These are phyloP conservation scores for Trichosporon coremiiforme DNA, from an alignment of 1,284 basidiomycete species.

Conservation along the genomic window DNA sequence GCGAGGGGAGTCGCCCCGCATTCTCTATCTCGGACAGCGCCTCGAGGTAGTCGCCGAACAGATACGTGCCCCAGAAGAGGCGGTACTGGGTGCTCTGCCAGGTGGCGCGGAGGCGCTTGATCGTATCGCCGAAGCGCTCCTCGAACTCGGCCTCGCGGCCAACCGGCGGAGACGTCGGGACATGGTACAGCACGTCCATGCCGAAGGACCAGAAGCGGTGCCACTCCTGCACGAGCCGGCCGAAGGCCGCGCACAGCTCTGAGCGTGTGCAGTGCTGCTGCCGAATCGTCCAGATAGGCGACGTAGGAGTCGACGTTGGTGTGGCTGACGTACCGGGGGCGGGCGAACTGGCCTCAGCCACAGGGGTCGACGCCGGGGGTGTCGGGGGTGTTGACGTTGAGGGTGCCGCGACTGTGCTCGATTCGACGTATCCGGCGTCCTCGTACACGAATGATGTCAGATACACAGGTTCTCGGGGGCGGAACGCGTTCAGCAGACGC, in stretches of 20 bases:
- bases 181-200: background rate
- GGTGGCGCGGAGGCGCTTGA: background rate
- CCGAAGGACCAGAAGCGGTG: conserved; percentile 7
- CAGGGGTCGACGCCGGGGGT: no score
- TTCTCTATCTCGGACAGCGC: background rate
- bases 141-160: background rate
- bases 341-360: no score
- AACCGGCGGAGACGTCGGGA: background rate
- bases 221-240: background rate
- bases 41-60: conserved; percentile 4
- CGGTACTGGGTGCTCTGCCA: background rate
- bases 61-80: conserved; percentile 7
- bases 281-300: background rate
- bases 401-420: background rate
- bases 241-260: background rate
- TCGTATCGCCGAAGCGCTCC: background rate
- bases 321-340: background rate
- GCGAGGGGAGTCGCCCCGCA: background rate
- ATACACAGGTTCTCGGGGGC: background rate
- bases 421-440: background rate
- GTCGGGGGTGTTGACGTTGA: background rate
- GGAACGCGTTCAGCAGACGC: background rate
- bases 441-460: conserved; percentile 13
- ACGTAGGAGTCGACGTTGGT: background rate
- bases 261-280: background rate